phyloP scores from a whole-genome alignment of 2,329 filamentous ascomycete species.

The Fusarium sp. region DNA sequence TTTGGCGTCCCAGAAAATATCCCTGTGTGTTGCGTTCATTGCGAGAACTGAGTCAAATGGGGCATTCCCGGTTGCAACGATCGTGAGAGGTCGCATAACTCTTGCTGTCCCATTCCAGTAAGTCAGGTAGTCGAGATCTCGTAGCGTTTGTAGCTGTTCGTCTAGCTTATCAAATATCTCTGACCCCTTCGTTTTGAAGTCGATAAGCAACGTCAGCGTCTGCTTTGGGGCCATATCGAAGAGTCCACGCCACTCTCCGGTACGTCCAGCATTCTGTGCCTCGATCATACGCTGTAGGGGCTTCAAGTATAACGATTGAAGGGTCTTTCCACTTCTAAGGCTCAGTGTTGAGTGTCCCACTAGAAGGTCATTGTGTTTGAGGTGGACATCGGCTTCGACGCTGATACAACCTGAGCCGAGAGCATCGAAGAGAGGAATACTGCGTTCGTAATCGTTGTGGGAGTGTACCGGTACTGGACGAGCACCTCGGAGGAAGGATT shows the following conservation, averaged over 20 bases:
- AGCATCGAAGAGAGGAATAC: constrained; percentile 25
- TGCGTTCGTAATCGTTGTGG: constrained; percentile 26
- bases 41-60: constrained; percentile 7
- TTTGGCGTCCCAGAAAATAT: constrained; percentile 33
- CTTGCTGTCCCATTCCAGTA: constrained; percentile 27
- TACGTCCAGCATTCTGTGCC: not conserved
- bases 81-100: constrained; percentile 10
- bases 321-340: not conserved
- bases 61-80: constrained; percentile 13
- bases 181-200: constrained; percentile 11
- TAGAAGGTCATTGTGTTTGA: not conserved
- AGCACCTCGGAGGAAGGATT: constrained; percentile 18
- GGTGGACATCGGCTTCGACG: constrained; percentile 21
- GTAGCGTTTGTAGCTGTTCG: constrained; percentile 1
- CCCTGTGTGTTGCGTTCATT: constrained; percentile 14
- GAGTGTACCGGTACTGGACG: constrained; percentile 21
- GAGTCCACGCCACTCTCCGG: not conserved
- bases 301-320: constrained; percentile 7
- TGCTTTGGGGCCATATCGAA: constrained; percentile 11
- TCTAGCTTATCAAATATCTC: constrained; percentile 3
- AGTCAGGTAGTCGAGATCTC: constrained; percentile 16
- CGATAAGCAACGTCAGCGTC: constrained; percentile 14
- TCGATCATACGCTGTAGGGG: constrained; percentile 20
- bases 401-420: constrained; percentile 26
- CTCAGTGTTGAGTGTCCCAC: constrained; percentile 15